These are phyloP conservation scores for Coelastrella sp. DNA, from an alignment of 139 green algal species.

Conservation along the genomic window DNA sequence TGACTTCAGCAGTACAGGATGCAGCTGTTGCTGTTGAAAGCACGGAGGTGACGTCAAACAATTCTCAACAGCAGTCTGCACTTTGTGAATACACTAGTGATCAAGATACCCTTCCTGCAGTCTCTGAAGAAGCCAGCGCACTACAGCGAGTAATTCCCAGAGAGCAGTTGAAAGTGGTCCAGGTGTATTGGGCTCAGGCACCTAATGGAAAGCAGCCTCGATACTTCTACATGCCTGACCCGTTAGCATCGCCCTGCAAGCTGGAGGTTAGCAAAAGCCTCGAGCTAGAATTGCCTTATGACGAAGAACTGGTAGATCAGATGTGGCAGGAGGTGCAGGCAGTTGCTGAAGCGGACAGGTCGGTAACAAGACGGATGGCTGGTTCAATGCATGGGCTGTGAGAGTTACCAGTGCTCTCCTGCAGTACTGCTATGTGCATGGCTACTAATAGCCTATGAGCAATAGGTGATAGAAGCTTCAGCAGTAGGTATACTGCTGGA, in stretches of 20 bases:
- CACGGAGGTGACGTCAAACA: not conserved
- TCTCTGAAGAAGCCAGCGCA: not conserved
- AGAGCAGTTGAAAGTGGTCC: not conserved
- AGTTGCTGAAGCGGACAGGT: not conserved
- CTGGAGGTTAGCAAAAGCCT: not conserved
- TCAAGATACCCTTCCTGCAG: not conserved
- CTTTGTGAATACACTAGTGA: not conserved
- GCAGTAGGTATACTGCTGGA: too few species aligned
- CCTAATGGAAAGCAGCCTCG: not conserved
- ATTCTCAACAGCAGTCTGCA: not conserved
- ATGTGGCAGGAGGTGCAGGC: not conserved
- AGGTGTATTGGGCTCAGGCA: not conserved
- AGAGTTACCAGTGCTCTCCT: not conserved
- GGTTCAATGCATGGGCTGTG: not conserved
- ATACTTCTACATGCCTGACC: not conserved
- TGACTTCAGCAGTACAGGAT: not conserved
- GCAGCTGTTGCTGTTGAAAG: not conserved
- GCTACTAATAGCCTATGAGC: too few species aligned
- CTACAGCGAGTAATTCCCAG: not conserved
- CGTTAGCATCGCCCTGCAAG: not conserved
- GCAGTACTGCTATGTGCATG: not conserved
- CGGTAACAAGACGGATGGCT: not conserved
- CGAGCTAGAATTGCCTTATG: not conserved
- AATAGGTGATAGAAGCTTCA: too few species aligned
- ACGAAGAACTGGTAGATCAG: not conserved